phyloP scores from a whole-genome alignment of 1,284 basidiomycete genomes.

The Cryptococcus sp. region DNA sequence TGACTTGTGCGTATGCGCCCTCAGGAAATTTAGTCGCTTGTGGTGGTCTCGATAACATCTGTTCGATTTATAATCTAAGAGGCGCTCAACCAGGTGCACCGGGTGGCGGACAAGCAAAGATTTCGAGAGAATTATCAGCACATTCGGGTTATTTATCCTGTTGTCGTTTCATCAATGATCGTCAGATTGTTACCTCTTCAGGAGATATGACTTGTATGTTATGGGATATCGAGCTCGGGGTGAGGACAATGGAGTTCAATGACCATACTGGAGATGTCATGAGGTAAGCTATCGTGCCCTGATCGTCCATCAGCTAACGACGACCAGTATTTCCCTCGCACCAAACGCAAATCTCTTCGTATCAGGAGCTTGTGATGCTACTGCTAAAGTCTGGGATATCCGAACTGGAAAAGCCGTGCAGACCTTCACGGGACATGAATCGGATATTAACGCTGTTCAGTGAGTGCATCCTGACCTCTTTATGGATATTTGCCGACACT shows the following conservation, averaged over 20 bases:
- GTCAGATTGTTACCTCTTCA: conserved; percentile 94
- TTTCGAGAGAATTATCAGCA: conserved; percentile 79
- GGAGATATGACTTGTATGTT: conserved; percentile 99
- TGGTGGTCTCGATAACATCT: conserved; percentile 98
- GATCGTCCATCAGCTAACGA: not conserved
- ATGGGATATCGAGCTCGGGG: conserved; percentile 98
- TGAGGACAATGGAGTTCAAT: conserved; percentile 91
- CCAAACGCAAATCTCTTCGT: conserved; percentile 95
- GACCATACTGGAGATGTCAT: conserved; percentile 99
- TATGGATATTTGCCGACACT: conserved; percentile 1
- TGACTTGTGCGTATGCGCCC: conserved; percentile 98
- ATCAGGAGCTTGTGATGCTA: conserved; percentile 96
- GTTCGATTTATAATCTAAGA: conserved; percentile 87
- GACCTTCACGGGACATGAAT: conserved; percentile 97
- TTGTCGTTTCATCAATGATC: conserved; percentile 96
- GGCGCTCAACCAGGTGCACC: conserved; percentile 37
- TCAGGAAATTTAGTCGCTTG: conserved; percentile 96
- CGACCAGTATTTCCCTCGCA: conserved; percentile 75
- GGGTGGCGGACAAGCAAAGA: conserved; percentile 49
- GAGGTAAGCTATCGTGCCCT: conserved; percentile 60
- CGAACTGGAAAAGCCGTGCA: conserved; percentile 93
- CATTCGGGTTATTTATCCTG: conserved; percentile 97
- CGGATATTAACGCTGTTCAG: conserved; percentile 98
- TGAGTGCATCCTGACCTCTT: conserved; percentile 51
- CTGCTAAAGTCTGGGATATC: conserved; percentile 98